These are phyloP conservation scores for Verticillium alfalfae DNA, from an alignment of 2,329 filamentous ascomycete species.

Conservation along the genomic window DNA sequence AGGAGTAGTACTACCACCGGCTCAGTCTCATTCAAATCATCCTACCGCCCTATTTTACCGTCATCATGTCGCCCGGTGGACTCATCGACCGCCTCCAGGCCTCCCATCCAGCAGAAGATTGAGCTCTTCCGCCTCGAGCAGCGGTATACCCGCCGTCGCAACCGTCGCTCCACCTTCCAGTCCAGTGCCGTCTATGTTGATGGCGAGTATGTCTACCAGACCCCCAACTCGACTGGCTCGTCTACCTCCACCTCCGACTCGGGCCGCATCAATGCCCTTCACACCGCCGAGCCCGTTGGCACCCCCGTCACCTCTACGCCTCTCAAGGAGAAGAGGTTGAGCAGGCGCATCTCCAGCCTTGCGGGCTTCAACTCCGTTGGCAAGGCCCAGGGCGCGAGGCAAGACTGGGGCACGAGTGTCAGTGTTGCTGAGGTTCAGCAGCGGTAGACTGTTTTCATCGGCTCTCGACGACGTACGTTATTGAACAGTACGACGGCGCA, in stretches of 20 bases:
- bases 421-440: conserved; percentile 14
- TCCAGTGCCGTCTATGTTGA: conserved; percentile 90
- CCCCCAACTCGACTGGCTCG: conserved; percentile 52
- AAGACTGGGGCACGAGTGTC: conserved; percentile 35
- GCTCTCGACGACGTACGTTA: neutral
- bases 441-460: neutral
- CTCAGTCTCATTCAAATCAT: neutral
- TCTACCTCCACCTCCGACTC: conserved; percentile 31
- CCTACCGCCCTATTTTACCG: neutral
- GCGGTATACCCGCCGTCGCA: conserved; percentile 83
- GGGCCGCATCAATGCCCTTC: conserved; percentile 26
- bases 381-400: conserved; percentile 25
- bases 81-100: conserved; percentile 42
- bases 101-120: conserved; percentile 57
- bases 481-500: neutral
- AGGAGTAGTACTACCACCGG: neutral
- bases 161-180: conserved; percentile 81
- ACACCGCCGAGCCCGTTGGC: conserved; percentile 23
- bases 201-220: conserved; percentile 86
- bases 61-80: conserved; percentile 22
- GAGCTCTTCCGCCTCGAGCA: conserved; percentile 95
- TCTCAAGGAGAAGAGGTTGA: conserved; percentile 40
- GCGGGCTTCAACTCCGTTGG: conserved; percentile 43
- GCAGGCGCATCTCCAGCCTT: conserved; percentile 48
- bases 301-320: conserved; percentile 17